Conservation (phyloP, 2,329 filamentous ascomycete species). For the Paecilomyces fulvus region DNA sequence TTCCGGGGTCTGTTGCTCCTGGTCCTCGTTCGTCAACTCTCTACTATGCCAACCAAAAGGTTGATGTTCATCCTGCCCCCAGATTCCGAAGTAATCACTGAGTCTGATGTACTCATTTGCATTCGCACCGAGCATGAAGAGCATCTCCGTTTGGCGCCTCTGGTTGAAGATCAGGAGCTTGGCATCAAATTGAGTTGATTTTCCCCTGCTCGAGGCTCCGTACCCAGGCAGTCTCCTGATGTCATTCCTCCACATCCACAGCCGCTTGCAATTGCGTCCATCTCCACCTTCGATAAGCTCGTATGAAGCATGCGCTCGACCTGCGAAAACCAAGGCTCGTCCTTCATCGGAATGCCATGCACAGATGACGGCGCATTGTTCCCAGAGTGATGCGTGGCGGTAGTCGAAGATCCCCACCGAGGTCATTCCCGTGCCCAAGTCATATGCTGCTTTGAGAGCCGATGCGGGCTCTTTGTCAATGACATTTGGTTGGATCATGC, state of each 20-base stretch:
- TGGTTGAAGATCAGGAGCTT: not conserved
- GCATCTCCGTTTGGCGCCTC: not conserved
- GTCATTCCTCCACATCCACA: not conserved
- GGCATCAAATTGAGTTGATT: not conserved
- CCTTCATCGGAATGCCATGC: slow-evolving; percentile 16
- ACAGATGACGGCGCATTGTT: slow-evolving; percentile 15
- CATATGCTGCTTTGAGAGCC: slow-evolving; percentile 7
- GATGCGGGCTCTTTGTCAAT: slow-evolving; percentile 8
- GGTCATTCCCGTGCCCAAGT: slow-evolving; percentile 3
- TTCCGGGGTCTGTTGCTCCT: not conserved
- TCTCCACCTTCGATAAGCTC: slow-evolving; percentile 7
- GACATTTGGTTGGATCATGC: slow-evolving; percentile 1
- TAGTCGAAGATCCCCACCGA: slow-evolving; percentile 5
- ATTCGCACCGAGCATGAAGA: not conserved
- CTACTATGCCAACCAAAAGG: not conserved
- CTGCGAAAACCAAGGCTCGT: slow-evolving; percentile 12
- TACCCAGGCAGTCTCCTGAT: not conserved
- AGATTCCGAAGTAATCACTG: not conserved
- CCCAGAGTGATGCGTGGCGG: slow-evolving; percentile 9
- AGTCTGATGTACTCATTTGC: not conserved
- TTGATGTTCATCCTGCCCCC: not conserved
- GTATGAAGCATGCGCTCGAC: slow-evolving; percentile 6
- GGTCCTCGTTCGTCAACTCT: not conserved
- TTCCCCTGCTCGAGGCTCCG: not conserved
- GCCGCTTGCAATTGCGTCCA: slow-evolving; percentile 3